Evolutionary conservation across 768 basidiomycete species (phyloP), one percentile per base, ranked within the genome.

Genomic region (Asterophora parasitica): DNA sequence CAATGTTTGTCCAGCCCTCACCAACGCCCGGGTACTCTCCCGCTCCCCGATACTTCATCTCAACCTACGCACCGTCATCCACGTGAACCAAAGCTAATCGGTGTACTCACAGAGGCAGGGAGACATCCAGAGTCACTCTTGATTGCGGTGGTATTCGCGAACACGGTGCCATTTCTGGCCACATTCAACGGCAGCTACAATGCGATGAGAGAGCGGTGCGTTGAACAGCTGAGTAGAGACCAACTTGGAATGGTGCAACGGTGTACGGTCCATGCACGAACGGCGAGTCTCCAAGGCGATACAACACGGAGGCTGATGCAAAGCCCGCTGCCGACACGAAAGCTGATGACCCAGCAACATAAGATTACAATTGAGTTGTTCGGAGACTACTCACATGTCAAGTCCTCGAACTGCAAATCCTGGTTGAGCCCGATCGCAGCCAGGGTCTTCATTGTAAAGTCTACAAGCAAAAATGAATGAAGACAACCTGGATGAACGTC

Each of bases 291-390:
- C 61, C 61, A 4, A 81, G 61, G 45, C 69, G 57, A 53, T 78
- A 81, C 17, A 76, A 56, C 8, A 75, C 70, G 1, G 68, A 66
- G 5, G 78, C 73, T 8, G 75, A 72, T 10, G 79, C 76, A 51
- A 72, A 81, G 10, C 79, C 79, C 7, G 79, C 74, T 7, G 78
- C 79, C 32, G 75, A 71, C 33, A 77, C 58, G 61, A 79, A 81
- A 3, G 70, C 76, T 79, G 51, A n/a, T 17, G 13, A 17, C 43
- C 44, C 7, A 26, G 9, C 51, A 20, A 53, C 19, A 26, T 23
- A 27, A 38, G 3, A 12, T 30, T 28, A 41, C n/a, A 32, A 33
- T 8, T 23, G 23, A 28, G 17, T 36, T 7, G n/a, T 20, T 35
- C 44, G 42, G 28, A 44, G 13, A 23, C 15, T 31, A 55, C 72